These are phyloP conservation scores for Aspergillus sclerotialis DNA, from an alignment of 2,329 filamentous ascomycete species.

Conservation along the genomic window DNA sequence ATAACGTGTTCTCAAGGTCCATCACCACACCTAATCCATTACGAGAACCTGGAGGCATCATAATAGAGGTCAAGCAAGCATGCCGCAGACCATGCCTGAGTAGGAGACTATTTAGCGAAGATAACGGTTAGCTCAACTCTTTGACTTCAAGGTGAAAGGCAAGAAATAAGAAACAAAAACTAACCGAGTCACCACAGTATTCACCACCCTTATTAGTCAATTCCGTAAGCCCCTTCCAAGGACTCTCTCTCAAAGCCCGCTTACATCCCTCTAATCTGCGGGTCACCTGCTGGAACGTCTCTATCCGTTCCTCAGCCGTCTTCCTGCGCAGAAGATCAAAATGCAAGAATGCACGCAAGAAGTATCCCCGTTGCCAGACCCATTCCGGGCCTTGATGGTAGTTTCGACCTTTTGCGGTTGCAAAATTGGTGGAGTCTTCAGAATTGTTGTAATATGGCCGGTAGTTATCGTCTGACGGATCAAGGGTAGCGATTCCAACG, in stretches of 20 bases:
- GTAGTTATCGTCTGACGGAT: conserved; percentile 88
- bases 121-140: conserved; percentile 8
- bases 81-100: conserved; percentile 91
- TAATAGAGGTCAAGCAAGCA: conserved; percentile 95
- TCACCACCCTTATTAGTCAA: conserved; percentile 85
- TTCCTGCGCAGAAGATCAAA: conserved; percentile 74
- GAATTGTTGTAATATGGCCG: conserved; percentile 90
- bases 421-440: conserved; percentile 85
- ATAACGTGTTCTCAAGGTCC: no score
- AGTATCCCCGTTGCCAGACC: conserved; percentile 96
- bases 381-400: conserved; percentile 98
- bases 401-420: conserved; percentile 88
- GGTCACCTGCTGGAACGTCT: conserved; percentile 93
- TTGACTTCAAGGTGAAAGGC: not conserved
- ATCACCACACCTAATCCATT: no score
- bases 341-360: conserved; percentile 81
- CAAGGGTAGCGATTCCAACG: conserved; percentile 90
- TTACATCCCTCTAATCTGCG: conserved; percentile 76
- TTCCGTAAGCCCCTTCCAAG: conserved; percentile 88
- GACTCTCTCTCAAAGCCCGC: conserved; percentile 68
- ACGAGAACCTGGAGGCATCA: conserved; percentile 61
- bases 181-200: conserved; percentile 81
- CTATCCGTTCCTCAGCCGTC: conserved; percentile 61
- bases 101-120: conserved; percentile 60
- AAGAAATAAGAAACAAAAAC: conserved; percentile 6